Percentiles rank a stretch among this genome's conserved stretches.
These are phyloP conservation scores for Pholiota adiposa DNA, from an alignment of 1,284 basidiomycete species.

Conservation along the genomic window DNA sequence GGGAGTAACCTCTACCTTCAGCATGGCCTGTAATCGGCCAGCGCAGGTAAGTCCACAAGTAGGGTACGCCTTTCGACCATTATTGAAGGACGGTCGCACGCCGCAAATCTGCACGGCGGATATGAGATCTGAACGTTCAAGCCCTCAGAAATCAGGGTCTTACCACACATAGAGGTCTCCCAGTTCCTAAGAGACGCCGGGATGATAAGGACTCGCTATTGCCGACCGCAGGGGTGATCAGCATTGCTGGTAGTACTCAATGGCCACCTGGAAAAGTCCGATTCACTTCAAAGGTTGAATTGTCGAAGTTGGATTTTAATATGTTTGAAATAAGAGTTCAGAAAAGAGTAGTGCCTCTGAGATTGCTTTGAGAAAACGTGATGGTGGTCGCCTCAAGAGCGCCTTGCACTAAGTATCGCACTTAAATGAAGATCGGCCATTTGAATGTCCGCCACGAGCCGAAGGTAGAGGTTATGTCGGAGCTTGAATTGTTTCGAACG, in stretches of 20 bases:
- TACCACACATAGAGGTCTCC: constrained; percentile 2
- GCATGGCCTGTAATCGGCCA: not conserved
- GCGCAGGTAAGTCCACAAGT: constrained; percentile 2
- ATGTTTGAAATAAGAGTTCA: too few species aligned
- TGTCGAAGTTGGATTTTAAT: too few species aligned
- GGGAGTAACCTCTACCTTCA: not conserved
- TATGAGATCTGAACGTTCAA: not conserved
- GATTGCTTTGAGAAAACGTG: not conserved
- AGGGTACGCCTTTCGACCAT: not conserved
- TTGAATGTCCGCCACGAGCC: not conserved
- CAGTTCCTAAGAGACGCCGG: not conserved
- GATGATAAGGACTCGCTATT: not conserved
- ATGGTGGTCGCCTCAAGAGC: not conserved
- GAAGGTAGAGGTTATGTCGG: not conserved
- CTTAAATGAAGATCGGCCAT: not conserved
- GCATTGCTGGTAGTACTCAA: too few species aligned
- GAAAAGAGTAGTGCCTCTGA: too few species aligned
- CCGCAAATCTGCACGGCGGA: not conserved
- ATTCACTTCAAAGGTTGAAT: too few species aligned
- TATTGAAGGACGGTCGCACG: not conserved
- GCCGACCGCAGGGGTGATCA: not conserved
- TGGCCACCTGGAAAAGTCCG: too few species aligned
- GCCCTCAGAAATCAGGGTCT: not conserved
- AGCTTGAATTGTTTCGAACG: not conserved
- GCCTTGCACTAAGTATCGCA: too few species aligned